A percentile compares a stretch with the other conserved stretches of the same genome.
phyloP scores from a whole-genome alignment of 1,284 basidiomycete genomes.

The Agroathelia rolfsii region DNA sequence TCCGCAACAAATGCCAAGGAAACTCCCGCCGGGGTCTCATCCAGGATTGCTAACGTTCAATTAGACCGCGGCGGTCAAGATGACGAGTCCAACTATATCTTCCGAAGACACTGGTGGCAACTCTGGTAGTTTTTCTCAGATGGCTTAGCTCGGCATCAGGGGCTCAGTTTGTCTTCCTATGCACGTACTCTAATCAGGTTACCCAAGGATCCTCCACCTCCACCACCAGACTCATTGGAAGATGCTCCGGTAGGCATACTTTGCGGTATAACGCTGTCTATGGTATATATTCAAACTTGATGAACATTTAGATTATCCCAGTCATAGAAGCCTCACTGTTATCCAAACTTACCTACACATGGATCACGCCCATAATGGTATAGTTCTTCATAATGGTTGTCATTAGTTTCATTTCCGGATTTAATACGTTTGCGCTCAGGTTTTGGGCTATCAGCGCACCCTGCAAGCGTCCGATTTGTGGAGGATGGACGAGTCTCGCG shows the following conservation, averaged over 20 bases:
- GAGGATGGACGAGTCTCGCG: constrained; percentile 49
- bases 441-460: constrained; percentile 58
- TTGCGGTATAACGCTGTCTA: not conserved
- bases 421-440: constrained; percentile 18
- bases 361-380: constrained; percentile 66
- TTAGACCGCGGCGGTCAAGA: too few species aligned
- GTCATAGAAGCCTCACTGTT: constrained; percentile 47
- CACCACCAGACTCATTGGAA: constrained; percentile 44
- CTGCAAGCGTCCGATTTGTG: constrained; percentile 68
- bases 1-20: too few species aligned
- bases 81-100: too few species aligned
- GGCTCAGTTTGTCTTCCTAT: too few species aligned
- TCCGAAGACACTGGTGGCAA: too few species aligned
- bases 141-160: too few species aligned
- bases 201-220: constrained; percentile 47
- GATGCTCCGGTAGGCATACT: constrained; percentile 35
- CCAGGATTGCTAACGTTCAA: too few species aligned
- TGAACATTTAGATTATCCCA: constrained; percentile 35
- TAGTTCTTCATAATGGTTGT: constrained; percentile 3
- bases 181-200: constrained; percentile 38
- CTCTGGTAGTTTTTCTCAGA: too few species aligned
- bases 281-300: constrained; percentile 4
- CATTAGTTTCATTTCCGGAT: not conserved
- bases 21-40: too few species aligned
- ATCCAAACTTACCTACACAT: constrained; percentile 50